These are phyloP conservation scores for Lactarius sanguifluus DNA, from an alignment of 768 basidiomycete genomes.

Conservation along the genomic window DNA sequence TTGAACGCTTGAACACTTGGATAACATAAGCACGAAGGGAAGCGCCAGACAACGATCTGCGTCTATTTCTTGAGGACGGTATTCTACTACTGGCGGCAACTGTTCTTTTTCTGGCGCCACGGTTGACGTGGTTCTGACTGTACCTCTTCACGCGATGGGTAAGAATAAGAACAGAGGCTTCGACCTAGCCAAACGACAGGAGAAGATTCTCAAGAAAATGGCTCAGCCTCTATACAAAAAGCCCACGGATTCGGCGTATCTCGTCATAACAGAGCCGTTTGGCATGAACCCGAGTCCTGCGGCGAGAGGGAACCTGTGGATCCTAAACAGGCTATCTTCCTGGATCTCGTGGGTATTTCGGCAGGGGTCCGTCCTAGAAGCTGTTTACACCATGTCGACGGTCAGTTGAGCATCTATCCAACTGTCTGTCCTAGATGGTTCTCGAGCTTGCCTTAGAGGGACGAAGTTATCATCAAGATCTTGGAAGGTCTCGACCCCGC, in stretches of 20 bases:
- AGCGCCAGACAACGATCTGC: not conserved
- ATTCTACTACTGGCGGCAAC: not conserved
- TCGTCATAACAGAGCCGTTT: slow-evolving; percentile 24
- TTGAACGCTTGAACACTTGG: not conserved
- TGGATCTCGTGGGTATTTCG: slow-evolving; percentile 27
- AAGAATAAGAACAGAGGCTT: slow-evolving; percentile 26
- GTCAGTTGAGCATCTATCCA: slow-evolving; percentile 19
- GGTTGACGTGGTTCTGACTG: not conserved
- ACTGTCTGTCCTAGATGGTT: slow-evolving; percentile 1
- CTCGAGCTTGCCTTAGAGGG: slow-evolving; percentile 17
- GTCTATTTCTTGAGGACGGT: not conserved
- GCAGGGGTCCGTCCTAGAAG: slow-evolving; percentile 17
- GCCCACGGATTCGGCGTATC: slow-evolving; percentile 19
- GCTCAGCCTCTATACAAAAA: slow-evolving; percentile 26
- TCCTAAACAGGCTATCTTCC: slow-evolving; percentile 19
- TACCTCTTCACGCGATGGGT: slow-evolving; percentile 12
- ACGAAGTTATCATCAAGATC: slow-evolving; percentile 25
- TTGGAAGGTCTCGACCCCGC: slow-evolving; percentile 7
- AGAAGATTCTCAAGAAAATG: slow-evolving; percentile 27
- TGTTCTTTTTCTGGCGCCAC: not conserved
- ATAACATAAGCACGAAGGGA: not conserved
- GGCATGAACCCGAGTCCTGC: slow-evolving; percentile 23
- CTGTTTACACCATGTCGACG: slow-evolving; percentile 28
- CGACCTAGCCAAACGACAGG: slow-evolving; percentile 21
- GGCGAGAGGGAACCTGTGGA: slow-evolving; percentile 11